Percentiles rank a stretch among this genome's conserved stretches.
Conservation (phyloP, 768 basidiomycete species). For the Pholiota conissans region DNA sequence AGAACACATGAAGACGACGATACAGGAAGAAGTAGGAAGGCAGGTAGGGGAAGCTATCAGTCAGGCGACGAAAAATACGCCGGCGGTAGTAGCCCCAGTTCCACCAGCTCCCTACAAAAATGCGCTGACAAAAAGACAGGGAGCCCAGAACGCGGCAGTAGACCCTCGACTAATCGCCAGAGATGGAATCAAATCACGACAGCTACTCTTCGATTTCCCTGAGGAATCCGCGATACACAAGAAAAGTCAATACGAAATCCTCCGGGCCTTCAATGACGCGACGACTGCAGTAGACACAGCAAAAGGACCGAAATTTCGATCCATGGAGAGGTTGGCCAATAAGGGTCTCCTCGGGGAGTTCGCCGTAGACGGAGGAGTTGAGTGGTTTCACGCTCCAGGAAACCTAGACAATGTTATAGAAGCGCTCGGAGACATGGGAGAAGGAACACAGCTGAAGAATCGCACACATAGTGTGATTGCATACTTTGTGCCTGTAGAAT, state of each 20-base stretch:
- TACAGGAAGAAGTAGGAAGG: not conserved
- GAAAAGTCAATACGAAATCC: not conserved
- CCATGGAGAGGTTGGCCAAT: not conserved
- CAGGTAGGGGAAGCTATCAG: not conserved
- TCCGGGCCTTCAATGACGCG: not conserved
- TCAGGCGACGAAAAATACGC: not conserved
- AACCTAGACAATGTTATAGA: not conserved
- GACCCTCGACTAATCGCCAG: not conserved
- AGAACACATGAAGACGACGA: not conserved
- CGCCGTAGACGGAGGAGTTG: not conserved
- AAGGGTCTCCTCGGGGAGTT: conserved; percentile 1
- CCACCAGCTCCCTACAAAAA: not conserved
- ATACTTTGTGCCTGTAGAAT: not conserved
- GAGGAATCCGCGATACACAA: not conserved
- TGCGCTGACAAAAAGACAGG: not conserved
- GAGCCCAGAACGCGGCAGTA: not conserved
- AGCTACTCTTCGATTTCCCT: not conserved
- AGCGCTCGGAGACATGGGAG: not conserved
- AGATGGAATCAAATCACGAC: not conserved
- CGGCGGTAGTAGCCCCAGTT: not conserved
- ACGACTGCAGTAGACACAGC: not conserved
- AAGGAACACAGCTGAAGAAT: not conserved
- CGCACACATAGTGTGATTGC: not conserved
- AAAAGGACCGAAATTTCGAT: not conserved
- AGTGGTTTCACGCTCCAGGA: not conserved